Base-by-base conservation (phyloP, 768 basidiomycete species). In the Trametes cingulata region DNA sequence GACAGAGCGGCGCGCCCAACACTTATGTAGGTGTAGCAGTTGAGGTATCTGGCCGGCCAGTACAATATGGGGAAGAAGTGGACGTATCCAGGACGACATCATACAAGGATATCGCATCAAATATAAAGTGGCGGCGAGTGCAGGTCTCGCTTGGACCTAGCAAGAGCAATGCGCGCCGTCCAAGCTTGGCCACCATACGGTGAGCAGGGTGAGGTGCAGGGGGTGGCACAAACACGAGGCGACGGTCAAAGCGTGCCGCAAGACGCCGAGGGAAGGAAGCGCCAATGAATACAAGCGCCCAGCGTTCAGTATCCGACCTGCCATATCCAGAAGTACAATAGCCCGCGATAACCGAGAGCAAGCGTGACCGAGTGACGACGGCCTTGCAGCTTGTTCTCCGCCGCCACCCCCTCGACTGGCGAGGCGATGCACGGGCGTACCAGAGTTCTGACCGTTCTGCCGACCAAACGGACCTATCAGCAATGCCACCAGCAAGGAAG, bases 401-500 rank as follows among this genome's bases (percentile, higher is more conserved):
- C 29, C 42, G 35, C n/a, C 15, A 8, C 33, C 29, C 14, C 24
- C 22, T 27, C 33, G 35, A 8, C 22, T 35, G 35, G 36, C 36
- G 45, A 40, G 55, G 55, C 55, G 46, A 56, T 56, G 45, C 45
- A 4, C 24, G 24, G 47, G 36, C 36, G 14, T 36, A 15, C 14
- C 3, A 24, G 39, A 29, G 19, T 29, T 10, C 17, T 8, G 25
- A 6, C 10, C 25, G 39, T 40, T 4, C 25, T 49, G 47, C 42
- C 47, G 41, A 22, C 17, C 22, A 5, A 3, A 39, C 29, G 29
- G 29, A 22, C 14, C 13, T 36, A 3, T 14, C n/a, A 25, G 10
- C 6, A n/a, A 63, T 63, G 61, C 56, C 61, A 8, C 61, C 61
- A n/a, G 39, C 37, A 40, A 49, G 57, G 19, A 37, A 56, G 50